Percentiles rank a stretch among this genome's conserved stretches.
These are phyloP conservation scores for thale cress (Arabidopsis thaliana) DNA, from an alignment of 345 rosid species.

Conservation along the genomic window TAIR10.1 NC_003071.7:14545501-14546000, in stretches of 20 bases:
- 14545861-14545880: neutral
- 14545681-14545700: slow-evolving; percentile 14
- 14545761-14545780: slow-evolving; percentile 25
- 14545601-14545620: neutral
- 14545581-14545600: no score
- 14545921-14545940: neutral
- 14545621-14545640: slow-evolving; percentile 3
- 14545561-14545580: slow-evolving; percentile 21
- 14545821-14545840: neutral
- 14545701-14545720: slow-evolving; percentile 26
- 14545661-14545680: slow-evolving; percentile 13
- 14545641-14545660: neutral
- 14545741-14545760: slow-evolving; percentile 17
- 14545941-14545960: neutral
- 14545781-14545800: neutral
- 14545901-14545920: neutral
- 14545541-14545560: neutral
- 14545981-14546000: neutral
- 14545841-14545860: neutral
- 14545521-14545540: neutral
- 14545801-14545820: neutral
- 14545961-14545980: neutral
- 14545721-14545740: neutral
- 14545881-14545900: neutral
- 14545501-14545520: slow-evolving; percentile 6